These are phyloP conservation scores for Alternaria rosae DNA, from an alignment of 2,329 filamentous ascomycete species.

Conservation along the genomic window DNA sequence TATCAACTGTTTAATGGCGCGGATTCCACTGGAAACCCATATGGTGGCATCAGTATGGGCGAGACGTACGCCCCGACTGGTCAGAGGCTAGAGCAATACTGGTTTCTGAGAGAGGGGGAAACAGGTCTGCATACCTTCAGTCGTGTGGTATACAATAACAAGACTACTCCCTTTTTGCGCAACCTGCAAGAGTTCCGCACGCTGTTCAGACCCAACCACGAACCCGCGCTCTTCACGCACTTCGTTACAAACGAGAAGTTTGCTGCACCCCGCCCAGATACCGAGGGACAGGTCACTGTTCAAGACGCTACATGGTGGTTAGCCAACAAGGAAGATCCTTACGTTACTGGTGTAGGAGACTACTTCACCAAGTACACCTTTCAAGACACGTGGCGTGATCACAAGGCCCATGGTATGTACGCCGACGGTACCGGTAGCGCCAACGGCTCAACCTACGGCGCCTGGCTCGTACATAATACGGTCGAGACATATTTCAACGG, in stretches of 20 bases:
- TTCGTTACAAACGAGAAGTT: conserved; percentile 63
- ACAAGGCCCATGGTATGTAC: conserved; percentile 64
- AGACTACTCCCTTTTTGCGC: conserved; percentile 62
- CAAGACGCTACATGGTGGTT: conserved; percentile 72
- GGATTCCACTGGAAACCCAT: conserved; percentile 60
- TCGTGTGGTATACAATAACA: conserved; percentile 67
- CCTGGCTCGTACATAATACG: conserved; percentile 71
- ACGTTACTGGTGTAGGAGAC: conserved; percentile 63
- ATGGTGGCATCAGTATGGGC: conserved; percentile 66
- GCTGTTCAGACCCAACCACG: conserved; percentile 65
- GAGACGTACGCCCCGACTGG: conserved; percentile 66
- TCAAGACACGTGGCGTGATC: conserved; percentile 64
- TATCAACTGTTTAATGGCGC: conserved; percentile 62
- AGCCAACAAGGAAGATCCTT: conserved; percentile 62
- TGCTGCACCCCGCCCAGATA: conserved; percentile 61
- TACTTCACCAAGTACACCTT: conserved; percentile 75
- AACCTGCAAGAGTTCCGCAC: conserved; percentile 69
- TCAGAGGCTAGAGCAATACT: conserved; percentile 69
- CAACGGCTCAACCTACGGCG: conserved; percentile 63
- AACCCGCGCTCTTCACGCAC: conserved; percentile 65
- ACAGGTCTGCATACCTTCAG: conserved; percentile 69
- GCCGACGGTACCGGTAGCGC: conserved; percentile 60
- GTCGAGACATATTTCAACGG: conserved; percentile 70
- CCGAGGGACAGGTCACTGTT: conserved; percentile 57
- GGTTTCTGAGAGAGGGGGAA: conserved; percentile 69